Evolutionary conservation across 108 stramenopile genomes (phyloP).

Genomic region (Cyclostephanos tholiformis): DNA sequence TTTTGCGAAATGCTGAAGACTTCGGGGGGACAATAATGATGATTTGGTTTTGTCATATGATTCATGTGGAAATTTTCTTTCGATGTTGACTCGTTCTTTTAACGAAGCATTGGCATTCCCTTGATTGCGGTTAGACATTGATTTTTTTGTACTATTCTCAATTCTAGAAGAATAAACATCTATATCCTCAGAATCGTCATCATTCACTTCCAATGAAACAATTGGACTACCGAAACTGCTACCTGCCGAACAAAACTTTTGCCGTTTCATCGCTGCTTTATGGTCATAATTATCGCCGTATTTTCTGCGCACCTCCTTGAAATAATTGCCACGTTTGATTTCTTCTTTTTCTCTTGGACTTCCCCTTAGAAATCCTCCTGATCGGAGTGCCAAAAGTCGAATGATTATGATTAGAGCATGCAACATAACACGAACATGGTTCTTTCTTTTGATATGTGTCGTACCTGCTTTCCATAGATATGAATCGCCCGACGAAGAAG

Average conservation of each 20-base stretch:
- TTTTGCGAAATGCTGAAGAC: neutral
- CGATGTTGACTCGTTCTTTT: neutral
- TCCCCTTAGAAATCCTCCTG: slow-evolving; percentile 4
- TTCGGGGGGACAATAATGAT: neutral
- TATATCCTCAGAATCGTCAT: neutral
- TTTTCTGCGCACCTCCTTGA: slow-evolving; percentile 26
- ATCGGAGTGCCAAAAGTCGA: neutral
- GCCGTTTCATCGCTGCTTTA: slow-evolving; percentile 1
- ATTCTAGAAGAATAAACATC: neutral
- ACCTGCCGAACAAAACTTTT: neutral
- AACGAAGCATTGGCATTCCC: neutral
- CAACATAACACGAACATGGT: neutral
- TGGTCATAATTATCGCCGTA: neutral
- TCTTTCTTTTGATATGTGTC: neutral
- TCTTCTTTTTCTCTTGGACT: slow-evolving; percentile 8
- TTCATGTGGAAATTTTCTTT: slow-evolving; percentile 4
- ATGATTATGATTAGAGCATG: slow-evolving; percentile 13
- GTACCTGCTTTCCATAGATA: slow-evolving; percentile 24
- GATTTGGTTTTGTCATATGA: neutral
- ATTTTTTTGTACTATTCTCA: neutral
- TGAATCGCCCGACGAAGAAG: slow-evolving; percentile 22
- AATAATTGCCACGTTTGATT: slow-evolving; percentile 26
- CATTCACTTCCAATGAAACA: slow-evolving; percentile 8
- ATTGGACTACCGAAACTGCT: neutral
- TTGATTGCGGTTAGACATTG: neutral